phyloP scores from a whole-genome alignment of 2,329 filamentous ascomycete genomes.

The Arthroderma sp. region DNA sequence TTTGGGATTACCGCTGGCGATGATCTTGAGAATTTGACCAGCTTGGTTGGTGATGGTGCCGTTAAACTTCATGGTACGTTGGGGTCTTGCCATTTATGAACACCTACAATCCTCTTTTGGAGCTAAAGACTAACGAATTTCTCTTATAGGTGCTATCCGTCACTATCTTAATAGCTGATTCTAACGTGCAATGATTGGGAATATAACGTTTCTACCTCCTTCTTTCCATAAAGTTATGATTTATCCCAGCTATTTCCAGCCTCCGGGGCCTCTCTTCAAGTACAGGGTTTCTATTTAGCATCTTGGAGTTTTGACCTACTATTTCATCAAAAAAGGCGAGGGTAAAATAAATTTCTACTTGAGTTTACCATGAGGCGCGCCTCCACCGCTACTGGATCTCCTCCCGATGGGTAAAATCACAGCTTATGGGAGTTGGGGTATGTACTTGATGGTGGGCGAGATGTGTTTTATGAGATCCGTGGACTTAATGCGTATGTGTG shows the following conservation, averaged over 20 bases:
- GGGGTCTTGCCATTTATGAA: not conserved
- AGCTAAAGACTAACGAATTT: slow-evolving; percentile 10
- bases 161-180: slow-evolving; percentile 38
- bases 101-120: not conserved
- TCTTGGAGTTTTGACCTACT: slow-evolving; percentile 1
- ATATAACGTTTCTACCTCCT: not conserved
- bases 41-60: slow-evolving; percentile 74
- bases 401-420: not conserved
- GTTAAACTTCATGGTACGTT: slow-evolving; percentile 59
- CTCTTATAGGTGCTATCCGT: slow-evolving; percentile 33
- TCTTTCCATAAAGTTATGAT: not conserved
- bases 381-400: not conserved
- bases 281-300: not conserved
- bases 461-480: not conserved
- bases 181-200: not conserved
- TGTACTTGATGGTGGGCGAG: not conserved
- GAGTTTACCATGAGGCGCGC: not conserved
- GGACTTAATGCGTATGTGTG: not conserved
- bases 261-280: not conserved
- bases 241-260: not conserved
- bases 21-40: slow-evolving; percentile 81
- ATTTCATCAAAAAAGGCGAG: not conserved
- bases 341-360: not conserved
- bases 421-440: not conserved
- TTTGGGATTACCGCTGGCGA: slow-evolving; percentile 94